Evolutionary conservation across 1,139 yeast genomes (phyloP).

Genomic region (Yamadazyma dushanensis): DNA sequence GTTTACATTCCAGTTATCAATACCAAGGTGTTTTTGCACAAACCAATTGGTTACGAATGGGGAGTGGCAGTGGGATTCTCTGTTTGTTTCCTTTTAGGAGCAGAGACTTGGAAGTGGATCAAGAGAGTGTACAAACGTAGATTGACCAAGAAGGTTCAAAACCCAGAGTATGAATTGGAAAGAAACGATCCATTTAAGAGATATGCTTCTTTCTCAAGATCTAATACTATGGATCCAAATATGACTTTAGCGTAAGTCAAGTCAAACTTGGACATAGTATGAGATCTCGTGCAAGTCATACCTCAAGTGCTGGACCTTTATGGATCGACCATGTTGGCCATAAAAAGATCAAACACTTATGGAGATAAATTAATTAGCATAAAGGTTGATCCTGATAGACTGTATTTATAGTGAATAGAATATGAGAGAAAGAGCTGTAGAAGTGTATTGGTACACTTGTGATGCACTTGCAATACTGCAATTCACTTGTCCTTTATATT

Average conservation of each 20-base stretch:
- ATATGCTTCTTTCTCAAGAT: conserved; percentile 57
- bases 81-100: conserved; percentile 55
- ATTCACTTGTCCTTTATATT: no score
- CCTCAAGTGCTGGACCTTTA: conserved; percentile 13
- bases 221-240: conserved; percentile 28
- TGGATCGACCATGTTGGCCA: conserved; percentile 3
- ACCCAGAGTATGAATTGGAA: conserved; percentile 67
- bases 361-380: no score
- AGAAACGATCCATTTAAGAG: conserved; percentile 63
- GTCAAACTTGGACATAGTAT: no score
- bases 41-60: conserved; percentile 80
- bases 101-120: conserved; percentile 66
- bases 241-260: conserved; percentile 4
- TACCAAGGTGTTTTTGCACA: conserved; percentile 72
- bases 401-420: no score
- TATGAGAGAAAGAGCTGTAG: no score
- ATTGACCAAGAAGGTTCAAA: conserved; percentile 30
- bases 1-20: conserved; percentile 88
- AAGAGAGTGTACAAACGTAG: conserved; percentile 59
- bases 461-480: no score
- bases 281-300: conserved; percentile 7
- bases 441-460: no score
- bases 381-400: background rate
- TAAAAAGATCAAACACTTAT: conserved; percentile 9
- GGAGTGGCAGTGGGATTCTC: conserved; percentile 72